Conservation (phyloP, 2,329 filamentous ascomycete species). For the Neofusicoccum ribis region DNA sequence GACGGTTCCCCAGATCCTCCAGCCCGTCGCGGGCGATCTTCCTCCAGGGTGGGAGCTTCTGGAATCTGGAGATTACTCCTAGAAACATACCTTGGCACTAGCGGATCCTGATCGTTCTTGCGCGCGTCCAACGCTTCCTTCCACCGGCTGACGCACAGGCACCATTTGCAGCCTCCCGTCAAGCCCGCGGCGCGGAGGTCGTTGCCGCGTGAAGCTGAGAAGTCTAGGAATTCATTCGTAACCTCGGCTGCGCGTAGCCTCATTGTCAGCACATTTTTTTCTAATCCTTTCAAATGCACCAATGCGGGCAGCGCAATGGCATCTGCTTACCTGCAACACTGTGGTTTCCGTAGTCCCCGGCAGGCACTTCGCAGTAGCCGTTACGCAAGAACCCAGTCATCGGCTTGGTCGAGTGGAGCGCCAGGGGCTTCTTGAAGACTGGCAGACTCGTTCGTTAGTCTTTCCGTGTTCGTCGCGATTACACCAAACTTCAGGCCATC, state of each 20-base stretch:
- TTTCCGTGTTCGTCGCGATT: background rate
- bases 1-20: background rate
- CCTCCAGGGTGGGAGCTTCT: background rate
- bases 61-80: background rate
- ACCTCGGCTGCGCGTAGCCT: constrained; percentile 42
- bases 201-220: constrained; percentile 59
- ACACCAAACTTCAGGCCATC: background rate
- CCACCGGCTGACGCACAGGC: constrained; percentile 61
- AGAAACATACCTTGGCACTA: constrained; percentile 43
- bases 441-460: constrained; percentile 19
- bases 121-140: constrained; percentile 60
- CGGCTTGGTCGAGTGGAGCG: constrained; percentile 58
- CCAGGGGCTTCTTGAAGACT: constrained; percentile 61
- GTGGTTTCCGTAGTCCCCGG: constrained; percentile 60
- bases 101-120: constrained; percentile 47
- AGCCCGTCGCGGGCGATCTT: background rate
- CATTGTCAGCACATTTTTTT: background rate
- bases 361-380: constrained; percentile 60
- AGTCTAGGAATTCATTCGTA: constrained; percentile 63
- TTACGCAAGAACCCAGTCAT: constrained; percentile 63
- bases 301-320: background rate
- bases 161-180: constrained; percentile 62
- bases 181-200: constrained; percentile 58
- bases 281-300: background rate
- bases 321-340: constrained; percentile 50